Percentiles rank a stretch among this genome's conserved stretches.
phyloP scores from a whole-genome alignment of 768 basidiomycete genomes.

The Postia placenta region DNA sequence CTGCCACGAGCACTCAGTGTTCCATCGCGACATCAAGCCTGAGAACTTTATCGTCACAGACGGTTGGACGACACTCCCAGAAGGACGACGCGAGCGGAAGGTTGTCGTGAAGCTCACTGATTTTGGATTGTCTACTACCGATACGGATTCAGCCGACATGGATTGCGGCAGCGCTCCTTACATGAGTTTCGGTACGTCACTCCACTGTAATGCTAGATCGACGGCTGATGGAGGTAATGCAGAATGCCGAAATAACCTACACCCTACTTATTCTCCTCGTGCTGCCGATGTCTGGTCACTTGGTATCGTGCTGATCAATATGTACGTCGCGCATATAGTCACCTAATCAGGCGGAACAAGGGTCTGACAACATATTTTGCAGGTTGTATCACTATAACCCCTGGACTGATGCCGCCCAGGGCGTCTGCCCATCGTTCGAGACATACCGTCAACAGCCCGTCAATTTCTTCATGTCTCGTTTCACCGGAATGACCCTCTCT shows the following conservation, averaged over 20 bases:
- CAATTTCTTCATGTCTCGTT: constrained; percentile 84
- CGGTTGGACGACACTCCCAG: constrained; percentile 49
- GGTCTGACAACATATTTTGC: neutral
- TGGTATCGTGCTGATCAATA: constrained; percentile 98
- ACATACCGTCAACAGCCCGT: constrained; percentile 73
- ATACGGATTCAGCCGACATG: constrained; percentile 87
- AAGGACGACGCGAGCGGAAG: constrained; percentile 66
- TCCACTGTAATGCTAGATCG: no score
- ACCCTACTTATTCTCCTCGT: constrained; percentile 88
- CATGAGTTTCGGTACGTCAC: constrained; percentile 86
- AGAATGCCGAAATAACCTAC: constrained; percentile 98
- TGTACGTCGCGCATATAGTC: constrained; percentile 43
- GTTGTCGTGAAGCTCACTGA: constrained; percentile 96
- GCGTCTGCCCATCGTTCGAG: constrained; percentile 76
- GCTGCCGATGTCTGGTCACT: constrained; percentile 99
- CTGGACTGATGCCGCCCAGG: constrained; percentile 91
- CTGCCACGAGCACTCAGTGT: constrained; percentile 87
- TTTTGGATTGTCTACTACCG: constrained; percentile 91
- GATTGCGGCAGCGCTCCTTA: constrained; percentile 98
- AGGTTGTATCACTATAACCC: constrained; percentile 98
- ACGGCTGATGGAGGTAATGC: constrained; percentile 6
- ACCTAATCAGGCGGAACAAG: neutral
- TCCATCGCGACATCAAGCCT: constrained; percentile 98
- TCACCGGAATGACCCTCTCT: constrained; percentile 79
- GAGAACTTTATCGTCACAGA: constrained; percentile 98